These are phyloP conservation scores for Aspergillus bridgeri DNA, from an alignment of 495 filamentous ascomycete genomes.

Conservation along the genomic window DNA sequence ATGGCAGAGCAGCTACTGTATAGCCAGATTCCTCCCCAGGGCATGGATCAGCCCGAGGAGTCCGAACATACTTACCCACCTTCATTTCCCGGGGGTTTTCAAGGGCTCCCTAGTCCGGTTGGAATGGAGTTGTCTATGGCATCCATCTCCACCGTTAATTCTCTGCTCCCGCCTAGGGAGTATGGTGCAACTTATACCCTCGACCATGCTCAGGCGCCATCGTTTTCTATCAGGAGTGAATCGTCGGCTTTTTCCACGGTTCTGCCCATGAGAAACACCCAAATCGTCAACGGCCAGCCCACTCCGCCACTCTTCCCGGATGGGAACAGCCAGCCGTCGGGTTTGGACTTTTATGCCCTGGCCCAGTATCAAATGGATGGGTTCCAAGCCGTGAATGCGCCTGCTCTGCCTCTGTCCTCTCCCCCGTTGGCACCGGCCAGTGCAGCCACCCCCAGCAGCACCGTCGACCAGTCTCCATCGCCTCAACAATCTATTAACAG, in stretches of 20 bases:
- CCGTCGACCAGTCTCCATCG: background rate
- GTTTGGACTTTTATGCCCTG: constrained; percentile 13
- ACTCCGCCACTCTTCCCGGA: constrained; percentile 40
- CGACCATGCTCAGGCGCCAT: background rate
- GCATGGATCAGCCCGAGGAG: background rate
- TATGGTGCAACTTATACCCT: background rate
- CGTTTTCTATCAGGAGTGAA: constrained; percentile 29
- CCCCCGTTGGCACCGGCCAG: background rate
- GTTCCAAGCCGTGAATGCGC: background rate
- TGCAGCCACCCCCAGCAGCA: background rate
- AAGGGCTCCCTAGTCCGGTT: background rate
- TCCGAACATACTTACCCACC: background rate
- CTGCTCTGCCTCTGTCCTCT: background rate
- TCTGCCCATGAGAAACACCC: constrained; percentile 30
- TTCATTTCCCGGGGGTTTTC: background rate
- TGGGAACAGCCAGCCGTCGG: constrained; percentile 7
- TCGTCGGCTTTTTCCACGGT: constrained; percentile 21
- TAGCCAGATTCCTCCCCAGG: background rate
- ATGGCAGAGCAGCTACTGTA: background rate
- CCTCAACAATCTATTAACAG: background rate
- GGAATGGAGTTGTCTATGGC: background rate
- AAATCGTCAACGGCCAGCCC: constrained; percentile 42
- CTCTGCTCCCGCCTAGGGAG: background rate
- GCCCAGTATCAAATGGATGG: background rate
- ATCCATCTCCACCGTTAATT: no score